Base-by-base conservation (phyloP, 495 filamentous ascomycete genomes). In the Tetracladium setigerum region DNA sequence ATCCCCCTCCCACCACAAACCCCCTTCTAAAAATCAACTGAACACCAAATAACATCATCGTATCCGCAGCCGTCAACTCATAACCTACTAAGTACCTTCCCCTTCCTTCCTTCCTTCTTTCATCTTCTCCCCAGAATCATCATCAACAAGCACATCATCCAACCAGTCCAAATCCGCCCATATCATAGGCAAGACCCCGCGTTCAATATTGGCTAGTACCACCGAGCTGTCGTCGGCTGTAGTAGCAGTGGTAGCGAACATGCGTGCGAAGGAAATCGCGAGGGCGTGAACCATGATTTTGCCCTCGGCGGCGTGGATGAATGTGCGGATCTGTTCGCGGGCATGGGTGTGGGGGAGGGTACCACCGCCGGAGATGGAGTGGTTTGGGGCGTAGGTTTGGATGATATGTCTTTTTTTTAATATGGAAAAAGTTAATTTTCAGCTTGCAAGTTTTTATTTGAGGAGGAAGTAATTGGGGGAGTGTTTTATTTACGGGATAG, bases 241-340 rank as follows among this genome's bases (percentile, higher is more conserved):
- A 16, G 52, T 41, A 16, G 43, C 17, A 4, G 16, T 13, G 19
- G 52, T 52, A 6, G 47, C 30, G n/a, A 54, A 53, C 55, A 60
- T 64, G 7, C 58, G 62, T 11, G 50, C 49, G 38, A 68, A 69
- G 34, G 62, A 35, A 9, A 66, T 56, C 5, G 65, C 53, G 9
- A 70, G 58, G 12, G 44, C 49, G 38, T 68, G 65, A 24, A 68
- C 24, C 49, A 64, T 49, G 42, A 64, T 63, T 11, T 61, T 64
- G 1, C 53, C 66, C 56, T 70, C 65, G 4, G 67, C 63, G 4
- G 65, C 62, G 47, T 67, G 60, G 35, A 70, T 52, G 48, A 55
- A 69, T 38, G 61, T 53, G n/a, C 53, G 53, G 13, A 61, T 55
- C 33, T 57, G 45, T 34, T 54, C 49, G 10, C 63, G 54, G 4